Evolutionary conservation across 352 stramenopile species (phyloP), one percentile per base, ranked within the genome.

Genomic region (Phytopythium chamaehyphon): DNA sequence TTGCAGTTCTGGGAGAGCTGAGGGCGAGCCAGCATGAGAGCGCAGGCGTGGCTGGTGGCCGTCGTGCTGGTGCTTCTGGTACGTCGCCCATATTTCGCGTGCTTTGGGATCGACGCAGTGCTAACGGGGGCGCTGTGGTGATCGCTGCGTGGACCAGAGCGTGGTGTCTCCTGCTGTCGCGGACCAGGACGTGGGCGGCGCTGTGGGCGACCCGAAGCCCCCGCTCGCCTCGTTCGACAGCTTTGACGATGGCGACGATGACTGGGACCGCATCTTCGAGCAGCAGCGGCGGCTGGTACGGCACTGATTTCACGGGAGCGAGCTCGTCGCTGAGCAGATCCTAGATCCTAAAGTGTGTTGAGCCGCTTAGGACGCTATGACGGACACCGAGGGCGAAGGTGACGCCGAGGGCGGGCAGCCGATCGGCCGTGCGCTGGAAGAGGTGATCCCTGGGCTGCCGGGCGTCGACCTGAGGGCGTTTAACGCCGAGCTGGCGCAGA

Each of bases 401-500:
- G 51, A 56, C 1, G 42, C 47, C 24, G 52, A 61, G 49, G 47
- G 35, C 10, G 44, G n/a, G 9, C 44, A 50, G 18, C 18, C 45
- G 4, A 4, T 38, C 28, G 45, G n/a, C 12, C 22, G 24, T 4
- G 19, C 6, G 1, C n/a, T 2, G 24, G 45, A 40, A 6, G 26
- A 22, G 5, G 18, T 66, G 35, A 59, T 74, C 6, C 69, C 73
- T 0, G 71, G 69, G 8, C 57, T 86, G 18, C 65, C 59, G 3
- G 62, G 72, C 4, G 47, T 82, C 43, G 72, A 86, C 19, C 47
- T 89, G 40, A 50, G 70, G 16, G 73, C 75, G 12, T 89, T 89
- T 54, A 76, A 80, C 46, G 59, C 76, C 31, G 72, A 83, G 19
- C 78, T 66, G 35, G 75, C 77, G 4, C 68, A 89, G 26, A 67